Evolutionary conservation across 208 protist species (phyloP), one percentile per base, ranked within the genome.

Genomic region (Tritrichomonas foetus): DNA sequence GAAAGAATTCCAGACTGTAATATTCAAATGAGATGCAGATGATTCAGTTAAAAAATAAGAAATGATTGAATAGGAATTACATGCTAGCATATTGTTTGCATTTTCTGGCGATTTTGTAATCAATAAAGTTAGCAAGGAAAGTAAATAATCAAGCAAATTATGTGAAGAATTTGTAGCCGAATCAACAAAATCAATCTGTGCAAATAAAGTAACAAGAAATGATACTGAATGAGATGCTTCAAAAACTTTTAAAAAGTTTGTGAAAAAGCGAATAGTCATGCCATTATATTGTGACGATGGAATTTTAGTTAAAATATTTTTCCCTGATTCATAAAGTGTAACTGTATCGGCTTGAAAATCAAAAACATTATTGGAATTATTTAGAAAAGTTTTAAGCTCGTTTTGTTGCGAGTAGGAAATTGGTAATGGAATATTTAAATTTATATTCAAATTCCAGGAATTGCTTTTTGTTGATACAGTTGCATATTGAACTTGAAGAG

Each of bases 221-320:
- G 44, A 33, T 22, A 89, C 57, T n/a, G 78, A 89, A 57, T 89
- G 78, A 0, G 47, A 89, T 1, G 78, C 78, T 39, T 57, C 47
- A 57, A 89, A 89, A 57, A 89, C 78, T 61, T 89, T 89, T 0
- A 89, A 20, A 47, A 89, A 89, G 39, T 89, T 89, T 0, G 78
- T 33, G 47, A 61, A 89, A 36, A 89, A 89, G 33, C 47, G 33
- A 39, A 89, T 89, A 1, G 47, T 44, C 9, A 33, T 41, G 25
- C 78, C 78, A n/a, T 11, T 69, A 30, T 33, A 69, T 11, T 69
- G 11, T 5, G 53, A 5, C 16, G 53, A 61, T 61, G 53, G 53
- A 22, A 61, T 61, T 61, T 61, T 61, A 22, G 53, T 61, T 61
- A 61, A 61, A n/a, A 69, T 69, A 69, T 69, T 69, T 30, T 69